phyloP scores from a whole-genome alignment of 345 rosid species.

The Dimocarpus longan region DNA sequence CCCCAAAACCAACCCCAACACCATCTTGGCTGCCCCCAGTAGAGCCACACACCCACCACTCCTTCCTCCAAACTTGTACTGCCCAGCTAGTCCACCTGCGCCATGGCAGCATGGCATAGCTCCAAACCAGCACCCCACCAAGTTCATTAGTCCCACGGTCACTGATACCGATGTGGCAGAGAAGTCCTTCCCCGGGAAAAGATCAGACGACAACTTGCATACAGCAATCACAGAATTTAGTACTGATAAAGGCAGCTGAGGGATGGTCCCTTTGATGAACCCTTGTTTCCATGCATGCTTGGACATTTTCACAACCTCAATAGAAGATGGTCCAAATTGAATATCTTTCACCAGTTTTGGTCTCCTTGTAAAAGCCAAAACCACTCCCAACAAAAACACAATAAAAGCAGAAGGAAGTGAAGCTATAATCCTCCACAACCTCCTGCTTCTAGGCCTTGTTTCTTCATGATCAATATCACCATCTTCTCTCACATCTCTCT shows the following conservation, averaged over 20 bases:
- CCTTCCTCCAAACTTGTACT: slow-evolving; percentile 90
- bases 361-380: slow-evolving; percentile 60
- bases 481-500: slow-evolving; percentile 27
- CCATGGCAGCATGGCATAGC: slow-evolving; percentile 95
- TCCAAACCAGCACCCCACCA: slow-evolving; percentile 89
- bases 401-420: slow-evolving; percentile 74
- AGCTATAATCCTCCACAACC: slow-evolving; percentile 36
- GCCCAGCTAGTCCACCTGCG: slow-evolving; percentile 86
- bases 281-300: slow-evolving; percentile 75
- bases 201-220: slow-evolving; percentile 74
- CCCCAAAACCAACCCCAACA: slow-evolving; percentile 67
- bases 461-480: slow-evolving; percentile 15
- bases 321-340: slow-evolving; percentile 62
- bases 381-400: slow-evolving; percentile 66
- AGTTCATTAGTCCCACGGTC: slow-evolving; percentile 79
- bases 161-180: slow-evolving; percentile 66
- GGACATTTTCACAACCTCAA: slow-evolving; percentile 46
- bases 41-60: slow-evolving; percentile 82
- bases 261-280: slow-evolving; percentile 75
- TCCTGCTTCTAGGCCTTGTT: slow-evolving; percentile 33
- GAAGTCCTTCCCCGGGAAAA: slow-evolving; percentile 72
- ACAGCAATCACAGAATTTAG: slow-evolving; percentile 85
- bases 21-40: slow-evolving; percentile 62
- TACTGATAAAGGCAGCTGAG: slow-evolving; percentile 80
- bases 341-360: slow-evolving; percentile 50